Percentiles rank a stretch among this genome's conserved stretches.
Evolutionary conservation across 106 monocot species (phyloP).

Genomic region (Acanthochlamys bracteata): DNA sequence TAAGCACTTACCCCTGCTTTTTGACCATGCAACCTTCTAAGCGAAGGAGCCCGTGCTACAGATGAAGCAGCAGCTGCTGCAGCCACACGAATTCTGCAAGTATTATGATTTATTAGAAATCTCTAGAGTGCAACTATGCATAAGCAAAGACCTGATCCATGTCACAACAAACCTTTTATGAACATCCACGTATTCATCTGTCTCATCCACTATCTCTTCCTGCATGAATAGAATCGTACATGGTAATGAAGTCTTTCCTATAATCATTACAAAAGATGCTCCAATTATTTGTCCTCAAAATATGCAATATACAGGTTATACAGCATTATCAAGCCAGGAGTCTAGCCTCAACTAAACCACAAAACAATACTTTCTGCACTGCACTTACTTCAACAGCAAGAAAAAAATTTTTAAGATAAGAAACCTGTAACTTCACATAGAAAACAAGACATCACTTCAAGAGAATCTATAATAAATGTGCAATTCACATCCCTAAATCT

Average conservation of each 20-base stretch:
- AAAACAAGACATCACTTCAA: no score
- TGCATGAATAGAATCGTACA: background rate
- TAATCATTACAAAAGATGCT: background rate
- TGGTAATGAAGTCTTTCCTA: background rate
- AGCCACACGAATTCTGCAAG: constrained; percentile 91
- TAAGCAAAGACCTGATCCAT: background rate
- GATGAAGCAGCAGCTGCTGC: constrained; percentile 92
- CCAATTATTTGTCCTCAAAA: background rate
- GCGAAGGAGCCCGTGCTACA: constrained; percentile 85
- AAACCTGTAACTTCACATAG: no score
- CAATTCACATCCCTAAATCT: no score
- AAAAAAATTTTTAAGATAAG: no score
- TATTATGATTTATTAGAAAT: background rate
- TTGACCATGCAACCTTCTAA: constrained; percentile 61
- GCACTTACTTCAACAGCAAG: no score
- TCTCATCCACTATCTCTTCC: constrained; percentile 72
- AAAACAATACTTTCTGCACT: no score
- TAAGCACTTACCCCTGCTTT: constrained; percentile 55
- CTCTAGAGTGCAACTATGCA: background rate
- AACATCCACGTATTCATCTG: constrained; percentile 98
- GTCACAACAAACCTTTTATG: constrained; percentile 64
- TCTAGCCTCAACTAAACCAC: no score
- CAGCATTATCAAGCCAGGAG: no score
- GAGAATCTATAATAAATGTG: no score
- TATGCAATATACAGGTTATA: no score